phyloP scores from a whole-genome alignment of 129 eudicot genomes.

The Artemisia argyi region DNA sequence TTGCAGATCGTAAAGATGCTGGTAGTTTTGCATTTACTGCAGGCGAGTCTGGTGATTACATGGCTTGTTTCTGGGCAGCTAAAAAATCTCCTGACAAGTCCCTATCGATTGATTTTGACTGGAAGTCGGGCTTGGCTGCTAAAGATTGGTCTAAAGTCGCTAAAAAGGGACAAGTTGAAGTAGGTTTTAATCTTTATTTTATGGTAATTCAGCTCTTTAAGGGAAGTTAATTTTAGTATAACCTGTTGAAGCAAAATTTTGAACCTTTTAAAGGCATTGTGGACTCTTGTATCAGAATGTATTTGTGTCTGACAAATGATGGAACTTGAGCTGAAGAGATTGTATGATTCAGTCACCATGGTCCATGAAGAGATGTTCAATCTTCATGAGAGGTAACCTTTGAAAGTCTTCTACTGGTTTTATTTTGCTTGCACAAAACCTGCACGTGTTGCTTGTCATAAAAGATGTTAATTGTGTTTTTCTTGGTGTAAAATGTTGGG shows the following conservation, averaged over 20 bases:
- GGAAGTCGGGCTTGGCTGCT: constrained; percentile 79
- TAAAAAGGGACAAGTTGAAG: constrained; percentile 73
- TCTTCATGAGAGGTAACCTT: constrained; percentile 66
- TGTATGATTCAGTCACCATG: constrained; percentile 48
- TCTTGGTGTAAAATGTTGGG: constrained; percentile 22
- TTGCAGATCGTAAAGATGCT: no score
- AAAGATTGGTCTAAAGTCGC: constrained; percentile 93
- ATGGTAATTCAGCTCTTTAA: not conserved
- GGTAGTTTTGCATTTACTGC: no score
- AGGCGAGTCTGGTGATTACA: no score
- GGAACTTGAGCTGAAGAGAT: constrained; percentile 73
- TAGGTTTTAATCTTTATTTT: constrained; percentile 5
- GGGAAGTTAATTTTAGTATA: not conserved
- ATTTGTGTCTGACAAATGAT: constrained; percentile 41
- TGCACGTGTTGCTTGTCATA: not conserved
- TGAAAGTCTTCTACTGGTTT: not conserved
- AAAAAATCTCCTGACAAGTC: constrained; percentile 47
- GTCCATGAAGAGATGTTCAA: constrained; percentile 75
- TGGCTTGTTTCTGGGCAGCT: constrained; percentile 71
- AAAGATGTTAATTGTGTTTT: not conserved
- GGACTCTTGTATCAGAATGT: not conserved
- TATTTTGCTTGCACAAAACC: not conserved
- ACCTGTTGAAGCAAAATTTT: not conserved
- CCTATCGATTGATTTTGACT: constrained; percentile 62
- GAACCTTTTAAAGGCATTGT: not conserved